Percentiles rank a stretch among this genome's conserved stretches.
These are phyloP conservation scores for Epichloe gansuensis DNA, from an alignment of 2,329 filamentous ascomycete genomes.

Conservation along the genomic window DNA sequence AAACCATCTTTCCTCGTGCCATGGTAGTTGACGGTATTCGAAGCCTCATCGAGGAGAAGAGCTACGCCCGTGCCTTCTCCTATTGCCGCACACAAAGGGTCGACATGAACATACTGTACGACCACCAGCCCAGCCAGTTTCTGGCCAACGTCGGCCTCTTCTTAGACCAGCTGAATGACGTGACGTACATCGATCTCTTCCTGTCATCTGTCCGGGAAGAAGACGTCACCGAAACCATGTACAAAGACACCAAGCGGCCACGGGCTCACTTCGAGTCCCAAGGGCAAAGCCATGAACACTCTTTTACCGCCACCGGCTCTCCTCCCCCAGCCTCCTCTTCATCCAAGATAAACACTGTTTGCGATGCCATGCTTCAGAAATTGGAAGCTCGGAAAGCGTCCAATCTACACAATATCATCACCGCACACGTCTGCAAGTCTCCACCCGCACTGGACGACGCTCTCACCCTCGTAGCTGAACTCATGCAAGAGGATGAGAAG, in stretches of 20 bases:
- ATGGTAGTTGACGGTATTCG: slow-evolving; percentile 87
- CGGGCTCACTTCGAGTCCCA: slow-evolving; percentile 10
- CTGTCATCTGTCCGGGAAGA: slow-evolving; percentile 82
- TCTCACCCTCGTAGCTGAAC: slow-evolving; percentile 60
- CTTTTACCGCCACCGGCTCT: slow-evolving; percentile 9
- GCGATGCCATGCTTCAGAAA: slow-evolving; percentile 64
- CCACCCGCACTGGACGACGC: slow-evolving; percentile 85
- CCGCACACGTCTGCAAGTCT: slow-evolving; percentile 83
- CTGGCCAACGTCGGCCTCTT: slow-evolving; percentile 63
- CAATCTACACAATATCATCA: slow-evolving; percentile 83
- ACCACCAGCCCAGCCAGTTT: slow-evolving; percentile 82
- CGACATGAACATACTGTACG: slow-evolving; percentile 94
- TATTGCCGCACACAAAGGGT: slow-evolving; percentile 87
- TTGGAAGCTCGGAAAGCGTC: slow-evolving; percentile 48
- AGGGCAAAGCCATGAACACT: slow-evolving; percentile 1
- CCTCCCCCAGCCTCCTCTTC: slow-evolving; percentile 4
- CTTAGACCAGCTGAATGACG: slow-evolving; percentile 69
- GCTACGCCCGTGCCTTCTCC: slow-evolving; percentile 74
- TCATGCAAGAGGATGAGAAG: slow-evolving; percentile 54
- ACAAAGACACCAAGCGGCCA: slow-evolving; percentile 62
- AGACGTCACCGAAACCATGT: slow-evolving; percentile 87
- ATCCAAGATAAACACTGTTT: slow-evolving; percentile 74
- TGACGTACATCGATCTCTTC: slow-evolving; percentile 79
- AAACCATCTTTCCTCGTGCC: slow-evolving; percentile 86
- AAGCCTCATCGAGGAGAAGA: slow-evolving; percentile 61